Evolutionary conservation across 192 early-diverging fungal genomes (phyloP).

Genomic region (Backusella parvicylindrica): DNA sequence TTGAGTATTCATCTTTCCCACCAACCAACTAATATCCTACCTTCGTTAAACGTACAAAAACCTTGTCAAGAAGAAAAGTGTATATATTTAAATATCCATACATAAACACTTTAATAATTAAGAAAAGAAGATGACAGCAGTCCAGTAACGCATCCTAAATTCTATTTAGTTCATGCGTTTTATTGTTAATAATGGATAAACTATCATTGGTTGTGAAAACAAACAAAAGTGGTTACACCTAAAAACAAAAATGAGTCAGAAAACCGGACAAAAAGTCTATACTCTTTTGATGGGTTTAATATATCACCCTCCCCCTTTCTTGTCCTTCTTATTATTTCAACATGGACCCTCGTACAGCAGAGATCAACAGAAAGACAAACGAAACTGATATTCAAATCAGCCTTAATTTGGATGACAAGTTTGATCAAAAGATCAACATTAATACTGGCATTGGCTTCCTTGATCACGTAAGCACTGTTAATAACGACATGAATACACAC

Average conservation of each 20-base stretch:
- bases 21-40: no score
- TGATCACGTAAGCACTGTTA: conserved; percentile 76
- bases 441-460: conserved; percentile 96
- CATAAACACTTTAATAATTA: no score
- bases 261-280: background rate
- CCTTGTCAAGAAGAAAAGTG: no score
- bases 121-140: no score
- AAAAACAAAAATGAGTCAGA: background rate
- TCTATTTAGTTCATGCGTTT: background rate
- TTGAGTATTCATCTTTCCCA: background rate
- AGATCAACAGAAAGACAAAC: conserved; percentile 81
- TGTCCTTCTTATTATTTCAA: background rate
- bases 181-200: background rate
- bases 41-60: no score
- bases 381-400: conserved; percentile 87
- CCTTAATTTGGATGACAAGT: conserved; percentile 57
- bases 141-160: no score
- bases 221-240: background rate
- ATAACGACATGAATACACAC: no score
- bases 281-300: background rate
- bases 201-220: background rate
- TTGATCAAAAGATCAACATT: conserved; percentile 74
- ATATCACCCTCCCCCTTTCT: background rate
- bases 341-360: conserved; percentile 33
- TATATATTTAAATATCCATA: no score